Conservation (phyloP, 139 green algal genomes). For the Medakamo hakoo region DNA sequence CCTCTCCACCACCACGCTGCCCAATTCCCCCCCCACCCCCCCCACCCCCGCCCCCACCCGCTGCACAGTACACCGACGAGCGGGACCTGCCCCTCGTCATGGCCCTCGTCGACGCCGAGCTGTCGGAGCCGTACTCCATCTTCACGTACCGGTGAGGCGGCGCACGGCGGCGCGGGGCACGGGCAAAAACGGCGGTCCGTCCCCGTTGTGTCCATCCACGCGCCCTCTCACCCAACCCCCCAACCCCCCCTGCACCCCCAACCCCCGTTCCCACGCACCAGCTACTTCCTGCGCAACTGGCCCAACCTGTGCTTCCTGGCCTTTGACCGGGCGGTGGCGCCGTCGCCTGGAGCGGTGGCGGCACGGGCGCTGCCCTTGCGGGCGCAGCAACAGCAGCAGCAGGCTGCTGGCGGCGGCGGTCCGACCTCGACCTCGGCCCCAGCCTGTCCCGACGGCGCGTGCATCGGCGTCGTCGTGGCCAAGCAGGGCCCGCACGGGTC, state of each 20-base stretch:
- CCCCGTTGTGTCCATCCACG: background rate
- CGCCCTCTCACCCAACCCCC: background rate
- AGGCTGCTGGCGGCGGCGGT: too few species aligned
- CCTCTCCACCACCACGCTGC: too few species aligned
- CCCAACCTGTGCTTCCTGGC: constrained; percentile 80
- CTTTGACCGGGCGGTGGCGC: constrained; percentile 32
- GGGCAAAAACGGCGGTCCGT: background rate
- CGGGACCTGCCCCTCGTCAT: constrained; percentile 72
- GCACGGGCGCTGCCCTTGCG: too few species aligned
- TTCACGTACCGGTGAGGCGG: constrained; percentile 86
- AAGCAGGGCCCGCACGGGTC: constrained; percentile 73
- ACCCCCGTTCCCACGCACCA: background rate
- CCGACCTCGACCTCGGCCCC: too few species aligned
- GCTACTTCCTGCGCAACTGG: constrained; percentile 81
- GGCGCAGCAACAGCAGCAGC: too few species aligned
- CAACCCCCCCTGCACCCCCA: background rate
- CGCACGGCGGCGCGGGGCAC: background rate
- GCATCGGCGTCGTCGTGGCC: constrained; percentile 74
- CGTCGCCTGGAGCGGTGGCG: too few species aligned
- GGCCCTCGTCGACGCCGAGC: constrained; percentile 77
- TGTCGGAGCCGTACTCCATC: constrained; percentile 95
- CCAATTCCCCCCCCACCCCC: too few species aligned
- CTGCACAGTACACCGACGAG: constrained; percentile 78
- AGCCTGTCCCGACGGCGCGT: constrained; percentile 23
- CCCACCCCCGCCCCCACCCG: too few species aligned